Conservation (phyloP, 305 asterid species). For the Solanum chacoense region DNA sequence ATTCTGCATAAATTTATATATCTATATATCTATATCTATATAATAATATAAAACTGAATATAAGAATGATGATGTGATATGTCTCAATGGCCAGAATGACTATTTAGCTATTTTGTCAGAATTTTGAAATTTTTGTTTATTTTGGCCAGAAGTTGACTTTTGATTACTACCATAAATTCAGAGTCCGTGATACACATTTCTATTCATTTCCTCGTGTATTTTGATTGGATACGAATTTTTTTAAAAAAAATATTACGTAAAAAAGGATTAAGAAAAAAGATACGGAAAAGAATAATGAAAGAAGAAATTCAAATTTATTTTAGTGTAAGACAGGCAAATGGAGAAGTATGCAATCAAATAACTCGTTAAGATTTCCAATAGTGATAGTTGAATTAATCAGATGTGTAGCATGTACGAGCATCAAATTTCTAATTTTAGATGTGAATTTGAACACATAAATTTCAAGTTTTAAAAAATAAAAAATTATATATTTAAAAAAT, state of each 20-base stretch:
- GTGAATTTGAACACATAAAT: neutral
- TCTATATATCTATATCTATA: too few relatives aligned
- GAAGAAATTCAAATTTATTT: neutral
- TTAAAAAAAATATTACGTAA: neutral
- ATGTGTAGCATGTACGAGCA: too few relatives aligned
- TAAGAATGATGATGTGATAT: too few relatives aligned
- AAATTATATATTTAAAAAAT: neutral
- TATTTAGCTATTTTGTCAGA: too few relatives aligned
- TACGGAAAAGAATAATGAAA: too few relatives aligned
- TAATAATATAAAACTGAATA: too few relatives aligned
- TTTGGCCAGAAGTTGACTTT: neutral
- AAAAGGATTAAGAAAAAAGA: neutral
- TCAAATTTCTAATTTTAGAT: neutral
- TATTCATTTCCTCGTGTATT: neutral
- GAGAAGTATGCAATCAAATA: too few relatives aligned
- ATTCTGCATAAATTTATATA: neutral
- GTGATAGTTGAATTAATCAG: accelerated
- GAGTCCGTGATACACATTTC: neutral
- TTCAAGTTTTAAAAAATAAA: neutral
- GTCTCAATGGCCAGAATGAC: too few relatives aligned
- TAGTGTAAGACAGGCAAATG: neutral
- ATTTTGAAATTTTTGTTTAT: too few relatives aligned
- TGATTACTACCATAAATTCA: neutral
- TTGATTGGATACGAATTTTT: neutral
- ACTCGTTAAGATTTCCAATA: neutral